These are phyloP conservation scores for Russula lepida DNA, from an alignment of 768 basidiomycete genomes.

Conservation along the genomic window DNA sequence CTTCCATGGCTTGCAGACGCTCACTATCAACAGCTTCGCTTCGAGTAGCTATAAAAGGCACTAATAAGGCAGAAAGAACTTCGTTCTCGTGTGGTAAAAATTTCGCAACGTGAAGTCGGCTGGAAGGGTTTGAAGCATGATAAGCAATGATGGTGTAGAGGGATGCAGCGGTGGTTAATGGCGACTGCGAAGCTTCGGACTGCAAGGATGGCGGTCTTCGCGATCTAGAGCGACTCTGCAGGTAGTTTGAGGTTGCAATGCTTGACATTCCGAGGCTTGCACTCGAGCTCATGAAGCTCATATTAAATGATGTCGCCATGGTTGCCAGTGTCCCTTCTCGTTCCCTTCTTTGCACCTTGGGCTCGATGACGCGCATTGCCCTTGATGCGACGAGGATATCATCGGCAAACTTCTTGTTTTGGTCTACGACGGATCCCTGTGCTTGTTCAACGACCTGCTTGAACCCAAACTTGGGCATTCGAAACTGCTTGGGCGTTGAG, in stretches of 20 bases:
- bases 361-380: slow-evolving; percentile 41
- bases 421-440: slow-evolving; percentile 42
- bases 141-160: slow-evolving; percentile 35
- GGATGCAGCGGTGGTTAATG: slow-evolving; percentile 35
- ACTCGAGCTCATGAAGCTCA: slow-evolving; percentile 33
- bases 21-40: slow-evolving; percentile 41
- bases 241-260: slow-evolving; percentile 19
- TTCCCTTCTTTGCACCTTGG: slow-evolving; percentile 28
- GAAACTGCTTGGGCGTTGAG: slow-evolving; percentile 30
- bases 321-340: slow-evolving; percentile 21
- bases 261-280: slow-evolving; percentile 27
- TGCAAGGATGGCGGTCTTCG: slow-evolving; percentile 40
- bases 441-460: slow-evolving; percentile 60
- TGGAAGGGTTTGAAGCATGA: slow-evolving; percentile 26
- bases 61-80: slow-evolving; percentile 49
- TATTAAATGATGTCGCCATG: slow-evolving; percentile 16
- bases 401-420: slow-evolving; percentile 42
- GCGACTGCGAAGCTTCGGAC: slow-evolving; percentile 28
- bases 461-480: slow-evolving; percentile 45
- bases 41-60: slow-evolving; percentile 42
- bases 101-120: slow-evolving; percentile 24
- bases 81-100: slow-evolving; percentile 49
- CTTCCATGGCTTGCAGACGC: slow-evolving; percentile 46
- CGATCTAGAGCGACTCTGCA: slow-evolving; percentile 21
- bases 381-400: slow-evolving; percentile 52